Evolutionary conservation across 75 land plant species (phyloP).

Genomic region (Larix kaempferi): DNA sequence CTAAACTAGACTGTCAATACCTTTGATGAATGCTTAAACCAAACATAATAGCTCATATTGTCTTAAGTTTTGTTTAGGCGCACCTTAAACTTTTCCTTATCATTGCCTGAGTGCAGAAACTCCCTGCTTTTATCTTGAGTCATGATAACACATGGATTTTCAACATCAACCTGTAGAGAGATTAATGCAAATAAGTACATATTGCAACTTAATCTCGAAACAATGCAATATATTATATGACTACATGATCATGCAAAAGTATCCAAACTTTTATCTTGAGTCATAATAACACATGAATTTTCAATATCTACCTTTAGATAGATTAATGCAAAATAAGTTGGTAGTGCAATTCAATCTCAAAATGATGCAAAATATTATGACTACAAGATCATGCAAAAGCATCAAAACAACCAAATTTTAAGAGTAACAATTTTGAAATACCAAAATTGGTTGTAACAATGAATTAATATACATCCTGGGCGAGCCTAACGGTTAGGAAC

Average conservation of each 20-base stretch:
- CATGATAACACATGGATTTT: conserved; percentile 98
- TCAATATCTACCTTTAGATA: conserved; percentile 86
- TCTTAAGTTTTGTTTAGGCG: background rate
- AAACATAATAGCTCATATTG: background rate
- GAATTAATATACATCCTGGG: background rate
- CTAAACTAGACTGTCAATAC: background rate
- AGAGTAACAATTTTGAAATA: background rate
- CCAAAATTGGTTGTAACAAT: background rate
- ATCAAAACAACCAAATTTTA: background rate
- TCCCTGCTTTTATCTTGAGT: conserved; percentile 97
- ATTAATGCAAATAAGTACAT: background rate
- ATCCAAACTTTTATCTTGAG: conserved; percentile 94
- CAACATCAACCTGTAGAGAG: conserved; percentile 83
- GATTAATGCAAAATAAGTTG: no score
- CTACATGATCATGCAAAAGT: background rate
- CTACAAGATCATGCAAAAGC: background rate
- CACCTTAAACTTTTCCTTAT: conserved; percentile 90
- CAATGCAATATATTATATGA: no score
- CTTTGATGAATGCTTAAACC: background rate
- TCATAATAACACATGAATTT: conserved; percentile 98
- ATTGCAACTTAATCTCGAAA: no score
- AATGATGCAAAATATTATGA: background rate
- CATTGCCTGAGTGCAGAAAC: conserved; percentile 89
- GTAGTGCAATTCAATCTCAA: no score
- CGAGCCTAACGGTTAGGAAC: no score